Evolutionary conservation across 2,329 filamentous ascomycete species (phyloP).

Genomic region (Alternaria longipes): DNA sequence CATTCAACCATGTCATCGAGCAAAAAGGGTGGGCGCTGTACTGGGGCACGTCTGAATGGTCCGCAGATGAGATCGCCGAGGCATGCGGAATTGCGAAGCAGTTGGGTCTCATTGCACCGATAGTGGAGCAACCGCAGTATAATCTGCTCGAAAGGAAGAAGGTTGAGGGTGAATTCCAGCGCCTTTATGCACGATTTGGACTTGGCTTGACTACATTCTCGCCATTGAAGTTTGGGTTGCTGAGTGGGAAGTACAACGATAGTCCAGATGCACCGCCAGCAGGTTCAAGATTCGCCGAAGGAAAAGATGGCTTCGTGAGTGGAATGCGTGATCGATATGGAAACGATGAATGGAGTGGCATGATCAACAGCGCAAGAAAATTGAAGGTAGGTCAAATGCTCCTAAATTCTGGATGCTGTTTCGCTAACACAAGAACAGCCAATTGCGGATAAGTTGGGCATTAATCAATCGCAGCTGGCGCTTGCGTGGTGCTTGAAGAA

Average conservation of each 20-base stretch:
- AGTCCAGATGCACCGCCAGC: conserved; percentile 62
- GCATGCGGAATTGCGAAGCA: conserved; percentile 68
- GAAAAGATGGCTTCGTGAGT: conserved; percentile 65
- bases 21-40: conserved; percentile 72
- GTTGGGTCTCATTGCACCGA: conserved; percentile 65
- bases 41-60: conserved; percentile 71
- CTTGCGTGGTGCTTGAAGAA: conserved; percentile 51
- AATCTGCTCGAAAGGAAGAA: conserved; percentile 66
- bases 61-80: conserved; percentile 66
- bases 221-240: conserved; percentile 64
- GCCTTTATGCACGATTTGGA: conserved; percentile 63
- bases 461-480: conserved; percentile 59
- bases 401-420: neutral
- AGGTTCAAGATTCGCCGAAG: conserved; percentile 66
- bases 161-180: conserved; percentile 67
- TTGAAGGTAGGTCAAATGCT: conserved; percentile 39
- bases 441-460: conserved; percentile 71
- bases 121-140: conserved; percentile 65
- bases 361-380: conserved; percentile 66
- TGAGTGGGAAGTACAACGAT: conserved; percentile 71
- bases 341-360: conserved; percentile 62
- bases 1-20: conserved; percentile 76
- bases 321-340: conserved; percentile 55
- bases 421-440: conserved; percentile 27
- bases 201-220: conserved; percentile 66